These are phyloP conservation scores for Citrus medica DNA, from an alignment of 345 rosid genomes.

Conservation along the genomic window DNA sequence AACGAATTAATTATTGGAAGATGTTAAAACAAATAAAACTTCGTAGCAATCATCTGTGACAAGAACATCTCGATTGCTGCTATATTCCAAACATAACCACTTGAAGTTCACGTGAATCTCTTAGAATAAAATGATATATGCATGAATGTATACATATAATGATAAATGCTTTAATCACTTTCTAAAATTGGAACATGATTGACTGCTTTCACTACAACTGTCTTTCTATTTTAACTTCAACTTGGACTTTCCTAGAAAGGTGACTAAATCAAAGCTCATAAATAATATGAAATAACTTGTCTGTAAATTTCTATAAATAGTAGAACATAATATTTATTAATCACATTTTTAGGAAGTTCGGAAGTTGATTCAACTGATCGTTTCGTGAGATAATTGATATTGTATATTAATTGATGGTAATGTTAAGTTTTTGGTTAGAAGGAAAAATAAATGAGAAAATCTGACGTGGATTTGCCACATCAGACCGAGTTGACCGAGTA, in stretches of 20 bases:
- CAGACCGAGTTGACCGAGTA: slow-evolving; percentile 8
- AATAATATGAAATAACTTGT: too few species aligned
- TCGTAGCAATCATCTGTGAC: not conserved
- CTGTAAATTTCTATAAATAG: too few species aligned
- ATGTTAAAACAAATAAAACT: not conserved
- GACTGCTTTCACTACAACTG: not conserved
- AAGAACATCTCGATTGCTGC: not conserved
- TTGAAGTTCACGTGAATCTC: slow-evolving; percentile 9
- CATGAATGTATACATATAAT: not conserved
- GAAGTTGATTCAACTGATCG: too few species aligned
- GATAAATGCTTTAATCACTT: not conserved
- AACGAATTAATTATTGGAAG: not conserved
- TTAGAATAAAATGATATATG: too few species aligned
- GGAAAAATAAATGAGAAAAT: not conserved
- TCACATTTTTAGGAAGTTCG: too few species aligned
- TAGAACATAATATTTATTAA: too few species aligned
- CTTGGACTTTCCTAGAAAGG: not conserved
- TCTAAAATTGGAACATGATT: not conserved
- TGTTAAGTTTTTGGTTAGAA: too few species aligned
- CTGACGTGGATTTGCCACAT: slow-evolving; percentile 20
- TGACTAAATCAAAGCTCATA: too few species aligned
- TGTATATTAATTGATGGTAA: too few species aligned
- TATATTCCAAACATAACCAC: not conserved
- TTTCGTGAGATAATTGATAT: too few species aligned
- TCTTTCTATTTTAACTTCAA: too few species aligned